phyloP scores from a whole-genome alignment of 345 rosid species.

The Noccaea bulbosa region DNA sequence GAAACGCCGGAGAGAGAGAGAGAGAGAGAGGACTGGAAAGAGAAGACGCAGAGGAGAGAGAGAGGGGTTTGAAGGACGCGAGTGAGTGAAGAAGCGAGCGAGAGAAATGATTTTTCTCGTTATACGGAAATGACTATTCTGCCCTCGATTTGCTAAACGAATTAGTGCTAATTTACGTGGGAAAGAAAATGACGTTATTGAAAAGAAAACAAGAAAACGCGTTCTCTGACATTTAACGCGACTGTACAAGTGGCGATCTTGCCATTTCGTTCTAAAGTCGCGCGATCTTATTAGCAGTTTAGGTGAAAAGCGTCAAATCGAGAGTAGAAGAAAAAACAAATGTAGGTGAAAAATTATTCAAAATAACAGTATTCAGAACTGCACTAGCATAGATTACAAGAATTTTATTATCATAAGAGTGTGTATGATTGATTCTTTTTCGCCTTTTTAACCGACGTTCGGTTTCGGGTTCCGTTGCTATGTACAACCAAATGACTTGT shows the following conservation, averaged over 20 bases:
- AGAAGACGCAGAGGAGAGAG: neutral
- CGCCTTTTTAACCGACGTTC: too few relatives aligned
- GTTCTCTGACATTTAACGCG: neutral
- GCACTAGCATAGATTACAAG: too few relatives aligned
- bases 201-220: neutral
- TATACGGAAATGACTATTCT: conserved; percentile 4
- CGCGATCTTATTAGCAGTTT: neutral
- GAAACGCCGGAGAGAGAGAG: conserved; percentile 22
- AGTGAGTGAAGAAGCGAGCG: conserved; percentile 31
- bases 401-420: too few relatives aligned
- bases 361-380: too few relatives aligned
- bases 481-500: too few relatives aligned
- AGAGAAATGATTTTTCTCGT: neutral
- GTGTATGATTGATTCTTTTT: too few relatives aligned
- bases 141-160: conserved; percentile 3
- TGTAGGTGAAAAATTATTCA: neutral
- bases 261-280: neutral
- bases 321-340: neutral
- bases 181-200: neutral
- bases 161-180: conserved; percentile 9
- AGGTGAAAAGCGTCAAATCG: neutral
- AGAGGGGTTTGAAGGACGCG: neutral
- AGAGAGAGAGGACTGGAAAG: neutral
- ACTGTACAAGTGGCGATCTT: neutral
- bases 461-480: too few relatives aligned